Percentiles rank a stretch among this genome's conserved stretches.
Evolutionary conservation across 192 early-diverging fungal genomes (phyloP).

Genomic region (Entomortierella lignicola): DNA sequence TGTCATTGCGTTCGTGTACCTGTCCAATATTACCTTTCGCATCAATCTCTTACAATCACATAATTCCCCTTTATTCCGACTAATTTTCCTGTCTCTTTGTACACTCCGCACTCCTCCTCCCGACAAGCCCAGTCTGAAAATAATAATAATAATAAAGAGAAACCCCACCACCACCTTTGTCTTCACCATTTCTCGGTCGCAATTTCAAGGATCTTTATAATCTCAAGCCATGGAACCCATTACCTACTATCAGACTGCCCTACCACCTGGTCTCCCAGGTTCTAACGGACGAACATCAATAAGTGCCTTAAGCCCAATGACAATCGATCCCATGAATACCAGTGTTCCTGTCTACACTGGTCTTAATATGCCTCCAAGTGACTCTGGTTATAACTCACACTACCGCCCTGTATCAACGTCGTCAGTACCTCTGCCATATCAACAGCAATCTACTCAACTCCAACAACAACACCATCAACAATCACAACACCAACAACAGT

Average conservation of each 20-base stretch:
- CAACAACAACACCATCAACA: slow-evolving; percentile 27
- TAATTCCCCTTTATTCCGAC: no score
- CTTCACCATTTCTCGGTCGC: neutral
- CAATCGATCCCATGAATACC: slow-evolving; percentile 25
- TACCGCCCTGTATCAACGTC: slow-evolving; percentile 31
- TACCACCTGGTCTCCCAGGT: slow-evolving; percentile 22
- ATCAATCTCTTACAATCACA: no score
- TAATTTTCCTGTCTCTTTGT: no score
- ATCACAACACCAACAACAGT: slow-evolving; percentile 43
- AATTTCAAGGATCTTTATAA: neutral
- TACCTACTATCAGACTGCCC: slow-evolving; percentile 35
- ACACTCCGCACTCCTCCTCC: neutral
- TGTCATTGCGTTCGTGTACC: no score
- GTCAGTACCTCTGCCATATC: slow-evolving; percentile 13
- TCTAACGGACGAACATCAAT: slow-evolving; percentile 11
- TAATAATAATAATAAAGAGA: no score
- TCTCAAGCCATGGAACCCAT: slow-evolving; percentile 21
- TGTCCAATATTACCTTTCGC: neutral
- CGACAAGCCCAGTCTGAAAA: no score
- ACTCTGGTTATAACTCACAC: slow-evolving; percentile 27
- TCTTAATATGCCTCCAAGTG: neutral
- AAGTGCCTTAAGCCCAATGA: slow-evolving; percentile 13
- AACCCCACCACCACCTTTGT: no score
- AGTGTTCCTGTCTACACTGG: slow-evolving; percentile 6
- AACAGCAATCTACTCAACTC: slow-evolving; percentile 13